These are phyloP conservation scores for Citeromyces matritensis DNA, from an alignment of 805 yeast species.

Conservation along the genomic window DNA sequence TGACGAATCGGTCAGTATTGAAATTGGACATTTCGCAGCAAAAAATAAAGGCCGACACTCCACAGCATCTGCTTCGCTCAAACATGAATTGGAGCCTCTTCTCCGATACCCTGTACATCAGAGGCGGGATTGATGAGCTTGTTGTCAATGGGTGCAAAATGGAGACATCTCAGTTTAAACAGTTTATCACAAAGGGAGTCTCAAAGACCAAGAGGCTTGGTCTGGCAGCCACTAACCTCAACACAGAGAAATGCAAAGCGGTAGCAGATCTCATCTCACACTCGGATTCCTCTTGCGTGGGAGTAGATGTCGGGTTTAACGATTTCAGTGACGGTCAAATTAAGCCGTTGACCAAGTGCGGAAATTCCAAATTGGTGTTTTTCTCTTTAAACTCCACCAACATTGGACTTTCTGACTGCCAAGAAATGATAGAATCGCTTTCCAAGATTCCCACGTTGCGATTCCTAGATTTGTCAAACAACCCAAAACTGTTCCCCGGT, in stretches of 20 bases:
- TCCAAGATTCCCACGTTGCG: slow-evolving; percentile 22
- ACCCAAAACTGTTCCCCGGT: slow-evolving; percentile 35
- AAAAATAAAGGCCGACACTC: slow-evolving; percentile 28
- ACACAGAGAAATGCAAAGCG: slow-evolving; percentile 20
- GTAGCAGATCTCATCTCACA: slow-evolving; percentile 32
- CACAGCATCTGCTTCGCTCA: slow-evolving; percentile 19
- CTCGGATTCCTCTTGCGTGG: slow-evolving; percentile 28
- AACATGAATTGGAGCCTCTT: slow-evolving; percentile 40
- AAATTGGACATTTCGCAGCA: slow-evolving; percentile 46
- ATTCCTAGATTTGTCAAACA: slow-evolving; percentile 36
- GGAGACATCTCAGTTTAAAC: slow-evolving; percentile 21
- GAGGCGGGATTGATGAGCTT: slow-evolving; percentile 43
- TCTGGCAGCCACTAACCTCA: slow-evolving; percentile 34
- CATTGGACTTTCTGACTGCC: slow-evolving; percentile 20
- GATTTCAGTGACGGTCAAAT: slow-evolving; percentile 31
- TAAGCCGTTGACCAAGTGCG: slow-evolving; percentile 19
- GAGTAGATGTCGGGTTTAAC: slow-evolving; percentile 41
- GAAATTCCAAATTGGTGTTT: slow-evolving; percentile 21
- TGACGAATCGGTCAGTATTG: slow-evolving; percentile 23
- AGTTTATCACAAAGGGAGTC: slow-evolving; percentile 25
- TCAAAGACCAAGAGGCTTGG: slow-evolving; percentile 33
- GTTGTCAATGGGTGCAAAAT: slow-evolving; percentile 43
- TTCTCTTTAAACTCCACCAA: slow-evolving; percentile 38
- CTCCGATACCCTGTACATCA: slow-evolving; percentile 19
- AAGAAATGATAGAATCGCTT: slow-evolving; percentile 21